Conservation (phyloP, 139 green algal genomes). For the Chlorella sp. region DNA sequence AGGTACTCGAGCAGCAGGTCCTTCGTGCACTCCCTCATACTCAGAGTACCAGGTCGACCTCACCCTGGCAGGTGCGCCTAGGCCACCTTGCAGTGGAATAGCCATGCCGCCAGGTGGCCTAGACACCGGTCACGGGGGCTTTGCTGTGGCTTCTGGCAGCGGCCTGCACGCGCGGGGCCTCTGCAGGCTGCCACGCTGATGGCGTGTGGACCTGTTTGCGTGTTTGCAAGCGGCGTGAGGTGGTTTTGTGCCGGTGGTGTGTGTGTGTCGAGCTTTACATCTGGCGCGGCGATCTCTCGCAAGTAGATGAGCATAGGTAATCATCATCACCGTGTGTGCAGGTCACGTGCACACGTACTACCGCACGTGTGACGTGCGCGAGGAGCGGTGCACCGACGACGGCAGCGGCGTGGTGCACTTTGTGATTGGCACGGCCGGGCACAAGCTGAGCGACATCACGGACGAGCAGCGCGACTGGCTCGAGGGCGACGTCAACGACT, state of each 20-base stretch:
- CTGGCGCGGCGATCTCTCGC: too few relatives aligned
- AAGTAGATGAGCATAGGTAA: too few relatives aligned
- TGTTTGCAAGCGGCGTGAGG: too few relatives aligned
- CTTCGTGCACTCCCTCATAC: too few relatives aligned
- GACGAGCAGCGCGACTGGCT: slow-evolving; percentile 37
- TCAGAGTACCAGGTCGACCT: slow-evolving; percentile 21
- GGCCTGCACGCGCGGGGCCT: too few relatives aligned
- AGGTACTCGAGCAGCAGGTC: too few relatives aligned
- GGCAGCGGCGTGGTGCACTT: slow-evolving; percentile 17
- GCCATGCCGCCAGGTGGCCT: background rate
- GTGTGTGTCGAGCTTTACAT: too few relatives aligned
- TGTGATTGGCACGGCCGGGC: slow-evolving; percentile 16
- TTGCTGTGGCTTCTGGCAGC: too few relatives aligned
- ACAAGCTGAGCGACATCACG: slow-evolving; percentile 1
- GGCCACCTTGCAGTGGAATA: background rate
- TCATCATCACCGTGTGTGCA: background rate
- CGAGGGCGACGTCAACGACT: slow-evolving; percentile 9
- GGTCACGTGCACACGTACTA: slow-evolving; percentile 20
- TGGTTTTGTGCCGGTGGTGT: too few relatives aligned
- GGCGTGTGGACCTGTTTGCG: too few relatives aligned
- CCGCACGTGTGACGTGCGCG: slow-evolving; percentile 14
- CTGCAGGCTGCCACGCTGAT: too few relatives aligned
- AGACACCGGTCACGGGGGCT: too few relatives aligned
- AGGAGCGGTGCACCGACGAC: slow-evolving; percentile 9
- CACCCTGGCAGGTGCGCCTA: slow-evolving; percentile 10